Conservation (phyloP, 2,329 filamentous ascomycete genomes). For the Alternaria angustiovoidea region DNA sequence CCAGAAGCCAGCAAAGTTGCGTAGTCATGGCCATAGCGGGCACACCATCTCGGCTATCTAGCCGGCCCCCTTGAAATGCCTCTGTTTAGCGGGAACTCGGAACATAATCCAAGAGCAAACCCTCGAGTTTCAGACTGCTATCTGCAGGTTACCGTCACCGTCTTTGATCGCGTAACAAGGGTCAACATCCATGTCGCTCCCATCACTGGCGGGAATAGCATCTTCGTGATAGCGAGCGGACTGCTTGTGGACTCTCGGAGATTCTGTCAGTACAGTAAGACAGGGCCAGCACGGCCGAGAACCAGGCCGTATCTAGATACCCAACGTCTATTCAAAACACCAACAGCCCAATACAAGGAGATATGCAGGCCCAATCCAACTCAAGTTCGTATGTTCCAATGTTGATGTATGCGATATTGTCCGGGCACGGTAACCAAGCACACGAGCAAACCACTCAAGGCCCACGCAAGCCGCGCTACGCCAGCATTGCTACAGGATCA, state of each 20-base stretch:
- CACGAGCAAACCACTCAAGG: not conserved
- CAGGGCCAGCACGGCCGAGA: not conserved
- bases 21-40: constrained; percentile 12
- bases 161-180: not conserved
- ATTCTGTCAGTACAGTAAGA: not conserved
- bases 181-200: not conserved
- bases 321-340: not conserved
- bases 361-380: not conserved
- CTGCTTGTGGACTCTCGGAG: not conserved
- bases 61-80: constrained; percentile 12
- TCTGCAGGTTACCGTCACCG: constrained; percentile 2
- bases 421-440: not conserved
- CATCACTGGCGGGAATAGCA: not conserved
- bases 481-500: not conserved
- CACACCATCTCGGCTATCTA: constrained; percentile 24
- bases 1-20: constrained; percentile 8
- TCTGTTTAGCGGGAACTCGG: constrained; percentile 3
- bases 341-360: not conserved
- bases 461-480: not conserved
- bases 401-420: not conserved
- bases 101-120: constrained; percentile 2
- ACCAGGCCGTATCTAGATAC: not conserved
- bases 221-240: not conserved
- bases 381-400: not conserved
- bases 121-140: constrained; percentile 1